Conservation (phyloP, 2,329 filamentous ascomycete species). For the Exserohilum rostratum region DNA sequence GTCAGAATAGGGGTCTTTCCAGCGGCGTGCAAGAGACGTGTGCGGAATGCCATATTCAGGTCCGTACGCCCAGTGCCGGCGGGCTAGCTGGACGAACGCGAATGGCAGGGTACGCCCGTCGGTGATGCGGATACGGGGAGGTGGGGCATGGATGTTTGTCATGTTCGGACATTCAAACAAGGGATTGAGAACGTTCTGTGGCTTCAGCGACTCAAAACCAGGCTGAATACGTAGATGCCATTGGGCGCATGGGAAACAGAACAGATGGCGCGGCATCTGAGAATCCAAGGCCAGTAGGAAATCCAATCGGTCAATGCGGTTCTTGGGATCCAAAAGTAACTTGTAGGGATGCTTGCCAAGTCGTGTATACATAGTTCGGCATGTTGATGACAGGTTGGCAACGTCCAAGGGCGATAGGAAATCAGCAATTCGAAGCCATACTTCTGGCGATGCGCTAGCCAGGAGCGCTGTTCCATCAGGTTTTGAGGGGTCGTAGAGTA, state of each 20-base stretch:
- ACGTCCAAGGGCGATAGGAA: conserved; percentile 37
- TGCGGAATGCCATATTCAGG: conserved; percentile 47
- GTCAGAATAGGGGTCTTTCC: conserved; percentile 56
- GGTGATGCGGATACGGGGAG: conserved; percentile 57
- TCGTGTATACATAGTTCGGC: conserved; percentile 34
- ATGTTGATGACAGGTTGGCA: conserved; percentile 37
- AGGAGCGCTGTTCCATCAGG: conserved; percentile 34
- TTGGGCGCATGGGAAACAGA: conserved; percentile 63
- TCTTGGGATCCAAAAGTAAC: conserved; percentile 46
- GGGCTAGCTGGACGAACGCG: conserved; percentile 63
- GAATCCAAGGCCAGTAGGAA: conserved; percentile 61
- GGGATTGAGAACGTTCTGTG: conserved; percentile 61
- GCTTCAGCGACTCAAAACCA: conserved; percentile 61
- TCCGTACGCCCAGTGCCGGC: conserved; percentile 57
- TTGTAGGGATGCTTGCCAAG: conserved; percentile 32
- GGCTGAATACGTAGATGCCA: conserved; percentile 62
- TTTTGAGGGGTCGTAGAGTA: conserved; percentile 30
- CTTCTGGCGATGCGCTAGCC: conserved; percentile 27
- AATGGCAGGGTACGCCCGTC: conserved; percentile 63
- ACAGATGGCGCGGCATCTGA: conserved; percentile 60
- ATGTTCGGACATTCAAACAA: conserved; percentile 63
- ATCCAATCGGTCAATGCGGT: conserved; percentile 54
- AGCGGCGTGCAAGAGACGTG: conserved; percentile 57
- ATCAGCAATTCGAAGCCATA: conserved; percentile 35
- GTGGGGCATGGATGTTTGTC: conserved; percentile 58